A percentile compares a stretch with the other conserved stretches of the same genome.
Evolutionary conservation across 305 asterid genomes (phyloP).

Genomic region (Nicotiana rustica): DNA sequence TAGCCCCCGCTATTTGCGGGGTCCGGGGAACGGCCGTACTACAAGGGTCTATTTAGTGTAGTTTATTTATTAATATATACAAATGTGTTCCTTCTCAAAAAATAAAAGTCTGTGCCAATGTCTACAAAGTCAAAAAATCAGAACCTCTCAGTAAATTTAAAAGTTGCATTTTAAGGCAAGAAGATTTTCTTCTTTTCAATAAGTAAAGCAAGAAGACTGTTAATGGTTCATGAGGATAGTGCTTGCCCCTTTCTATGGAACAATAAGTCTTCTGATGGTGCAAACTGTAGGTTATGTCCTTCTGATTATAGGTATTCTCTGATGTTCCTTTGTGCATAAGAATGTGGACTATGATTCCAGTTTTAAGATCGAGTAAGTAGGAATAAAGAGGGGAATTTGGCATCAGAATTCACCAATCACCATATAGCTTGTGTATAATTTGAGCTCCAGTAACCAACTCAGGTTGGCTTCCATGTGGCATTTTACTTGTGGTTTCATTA

Average conservation of each 20-base stretch:
- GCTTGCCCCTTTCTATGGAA: constrained; percentile 29
- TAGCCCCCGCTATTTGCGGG: too few relatives aligned
- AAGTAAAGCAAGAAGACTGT: constrained; percentile 5
- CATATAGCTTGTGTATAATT: not conserved
- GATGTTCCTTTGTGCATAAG: constrained; percentile 7
- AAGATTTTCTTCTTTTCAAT: constrained; percentile 2
- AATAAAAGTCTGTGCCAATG: not conserved
- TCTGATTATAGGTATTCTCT: constrained; percentile 27
- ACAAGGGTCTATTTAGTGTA: too few relatives aligned
- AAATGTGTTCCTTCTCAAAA: too few relatives aligned
- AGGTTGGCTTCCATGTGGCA: constrained; percentile 27
- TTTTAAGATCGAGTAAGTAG: not conserved
- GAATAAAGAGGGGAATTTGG: not conserved
- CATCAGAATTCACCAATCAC: not conserved
- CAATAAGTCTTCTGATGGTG: constrained; percentile 26
- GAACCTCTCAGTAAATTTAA: not conserved
- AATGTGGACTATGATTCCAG: constrained; percentile 18
- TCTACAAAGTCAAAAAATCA: not conserved
- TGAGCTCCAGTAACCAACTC: not conserved
- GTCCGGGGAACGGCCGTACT: too few relatives aligned
- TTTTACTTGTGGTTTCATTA: not conserved
- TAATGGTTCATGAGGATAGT: constrained; percentile 6
- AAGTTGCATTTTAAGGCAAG: constrained; percentile 9
- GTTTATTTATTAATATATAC: too few relatives aligned
- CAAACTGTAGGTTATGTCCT: not conserved